Evolutionary conservation across 2,329 filamentous ascomycete species (phyloP), one percentile per base, ranked within the genome.

Genomic region (Lachnellula arida): DNA sequence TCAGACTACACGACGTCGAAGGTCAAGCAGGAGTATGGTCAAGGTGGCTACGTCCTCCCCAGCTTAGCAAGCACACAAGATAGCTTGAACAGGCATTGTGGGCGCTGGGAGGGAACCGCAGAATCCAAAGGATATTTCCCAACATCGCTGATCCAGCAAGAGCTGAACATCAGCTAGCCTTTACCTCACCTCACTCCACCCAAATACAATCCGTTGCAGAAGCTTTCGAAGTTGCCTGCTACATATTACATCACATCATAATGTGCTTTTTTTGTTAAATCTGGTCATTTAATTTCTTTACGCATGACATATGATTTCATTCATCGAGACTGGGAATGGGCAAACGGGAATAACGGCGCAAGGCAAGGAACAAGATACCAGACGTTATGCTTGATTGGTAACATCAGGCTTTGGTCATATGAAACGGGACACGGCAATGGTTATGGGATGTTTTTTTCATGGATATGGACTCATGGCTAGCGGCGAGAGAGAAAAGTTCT

Each of bases 61-160:
- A 67, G 66, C 28, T 55, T 68, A 25, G 60, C 59, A 14, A 56
- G 56, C 42, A 53, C 58, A 5, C 59, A 62, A 34, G 64, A 64
- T 23, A 55, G 50, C 1, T 58, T 64, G 28, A 60, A 61, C 11
- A 57, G 65, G 43, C 59, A 64, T 46, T 71, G 68, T 59, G 65
- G 69, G n/a, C 56, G 67, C 12, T 71, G 67, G 64, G 68, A 71
- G 43, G 67, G 64, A 5, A 57, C 63, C 1, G 42, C 50, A 5
- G 65, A 65, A 34, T 60, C 59, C 5, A 65, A 64, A 46, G 67
- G 67, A 25, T 70, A 65, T 54, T 71, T 67, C 44, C 68, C 69
- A 5, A 60, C 63, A 8, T 57, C 60, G 12, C 32, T 65, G 43
- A 50, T 67, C 44, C 63, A 67, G 51, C 64, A 67, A 11, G 68